phyloP scores from a whole-genome alignment of 129 eudicot species.

The Lonicera japonica region DNA sequence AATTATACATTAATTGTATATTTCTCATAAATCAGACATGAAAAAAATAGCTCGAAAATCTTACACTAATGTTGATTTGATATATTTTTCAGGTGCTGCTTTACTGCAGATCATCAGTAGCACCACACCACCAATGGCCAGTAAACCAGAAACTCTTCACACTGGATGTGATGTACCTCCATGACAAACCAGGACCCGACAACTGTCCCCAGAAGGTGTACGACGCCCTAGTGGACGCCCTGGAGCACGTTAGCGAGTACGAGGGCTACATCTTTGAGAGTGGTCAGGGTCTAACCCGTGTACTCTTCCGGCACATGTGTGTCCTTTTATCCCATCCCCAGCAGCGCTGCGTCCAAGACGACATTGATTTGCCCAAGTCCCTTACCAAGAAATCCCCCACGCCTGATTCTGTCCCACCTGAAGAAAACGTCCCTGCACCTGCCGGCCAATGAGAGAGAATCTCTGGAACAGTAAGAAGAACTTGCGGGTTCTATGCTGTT shows the following conservation, averaged over 20 bases:
- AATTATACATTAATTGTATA: no score
- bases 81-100: slow-evolving; percentile 48
- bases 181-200: slow-evolving; percentile 60
- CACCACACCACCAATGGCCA: slow-evolving; percentile 69
- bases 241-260: slow-evolving; percentile 75
- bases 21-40: no score
- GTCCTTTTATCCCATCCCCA: slow-evolving; percentile 79
- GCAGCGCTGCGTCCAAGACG: slow-evolving; percentile 91
- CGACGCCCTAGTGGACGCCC: slow-evolving; percentile 85
- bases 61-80: no score
- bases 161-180: slow-evolving; percentile 42
- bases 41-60: no score
- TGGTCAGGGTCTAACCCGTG: slow-evolving; percentile 81
- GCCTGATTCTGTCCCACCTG: slow-evolving; percentile 34
- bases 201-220: slow-evolving; percentile 97
- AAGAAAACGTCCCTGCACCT: slow-evolving; percentile 42
- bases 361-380: slow-evolving; percentile 67
- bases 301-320: slow-evolving; percentile 70
- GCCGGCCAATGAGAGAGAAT: slow-evolving; percentile 36
- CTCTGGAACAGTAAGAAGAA: not conserved
- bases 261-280: slow-evolving; percentile 94
- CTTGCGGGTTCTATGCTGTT: not conserved
- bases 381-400: slow-evolving; percentile 54
- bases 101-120: slow-evolving; percentile 81
- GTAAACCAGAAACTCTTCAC: slow-evolving; percentile 71